These are phyloP conservation scores for Kitagawia praeruptora DNA, from an alignment of 129 eudicot species.

Conservation along the genomic window DNA sequence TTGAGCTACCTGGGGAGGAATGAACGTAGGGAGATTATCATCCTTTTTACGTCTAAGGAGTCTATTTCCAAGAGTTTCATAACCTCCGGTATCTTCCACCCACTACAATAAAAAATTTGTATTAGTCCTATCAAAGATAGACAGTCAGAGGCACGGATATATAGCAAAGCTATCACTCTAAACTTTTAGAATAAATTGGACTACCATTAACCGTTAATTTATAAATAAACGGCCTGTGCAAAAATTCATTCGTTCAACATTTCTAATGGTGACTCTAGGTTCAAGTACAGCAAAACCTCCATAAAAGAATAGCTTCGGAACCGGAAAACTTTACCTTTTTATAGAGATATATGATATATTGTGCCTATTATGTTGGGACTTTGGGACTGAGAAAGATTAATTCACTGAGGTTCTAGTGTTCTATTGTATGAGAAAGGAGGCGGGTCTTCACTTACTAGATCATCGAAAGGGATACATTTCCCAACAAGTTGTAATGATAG, in stretches of 20 bases:
- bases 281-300: neutral
- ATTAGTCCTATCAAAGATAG: constrained; percentile 4
- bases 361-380: neutral
- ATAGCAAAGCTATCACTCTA: neutral
- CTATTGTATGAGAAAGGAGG: too few relatives aligned
- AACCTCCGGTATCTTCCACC: constrained; percentile 84
- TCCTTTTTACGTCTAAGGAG: constrained; percentile 60
- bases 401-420: too few relatives aligned
- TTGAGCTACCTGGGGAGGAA: constrained; percentile 71
- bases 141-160: neutral
- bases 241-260: neutral
- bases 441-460: too few relatives aligned
- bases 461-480: too few relatives aligned
- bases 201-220: neutral
- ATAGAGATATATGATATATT: too few relatives aligned
- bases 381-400: neutral
- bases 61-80: constrained; percentile 54
- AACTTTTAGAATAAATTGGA: neutral
- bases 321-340: too few relatives aligned
- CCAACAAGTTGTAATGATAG: too few relatives aligned
- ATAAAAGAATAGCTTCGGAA: neutral
- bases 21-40: constrained; percentile 68
- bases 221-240: neutral
- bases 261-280: neutral
- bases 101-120: constrained; percentile 42